Evolutionary conservation across 2,329 filamentous ascomycete species (phyloP).

Genomic region (Paecilomyces formosus): DNA sequence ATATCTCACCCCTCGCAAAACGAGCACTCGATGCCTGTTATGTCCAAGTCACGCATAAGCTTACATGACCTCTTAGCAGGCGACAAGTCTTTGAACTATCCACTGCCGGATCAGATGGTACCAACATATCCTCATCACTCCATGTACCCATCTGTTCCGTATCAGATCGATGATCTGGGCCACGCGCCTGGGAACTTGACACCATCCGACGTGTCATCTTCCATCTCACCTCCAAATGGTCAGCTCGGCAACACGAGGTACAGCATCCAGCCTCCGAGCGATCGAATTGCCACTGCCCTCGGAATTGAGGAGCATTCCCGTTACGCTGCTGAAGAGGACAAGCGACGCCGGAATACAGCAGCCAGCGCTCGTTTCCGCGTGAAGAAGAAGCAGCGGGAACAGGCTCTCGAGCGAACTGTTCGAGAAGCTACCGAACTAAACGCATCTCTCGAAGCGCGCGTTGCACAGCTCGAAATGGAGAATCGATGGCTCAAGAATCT

Average conservation of each 20-base stretch:
- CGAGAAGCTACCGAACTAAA: constrained; percentile 81
- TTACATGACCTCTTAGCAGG: constrained; percentile 19
- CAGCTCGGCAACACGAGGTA: constrained; percentile 33
- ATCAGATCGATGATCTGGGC: constrained; percentile 28
- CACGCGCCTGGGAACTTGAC: constrained; percentile 28
- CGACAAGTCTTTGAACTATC: constrained; percentile 32
- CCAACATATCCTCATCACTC: constrained; percentile 27
- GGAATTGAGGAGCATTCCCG: constrained; percentile 47
- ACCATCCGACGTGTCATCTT: constrained; percentile 36
- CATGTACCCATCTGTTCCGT: constrained; percentile 31
- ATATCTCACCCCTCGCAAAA: neutral
- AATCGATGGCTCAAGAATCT: constrained; percentile 76
- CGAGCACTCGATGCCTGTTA: neutral
- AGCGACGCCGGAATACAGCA: constrained; percentile 81
- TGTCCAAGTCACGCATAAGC: constrained; percentile 5
- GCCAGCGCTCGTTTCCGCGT: constrained; percentile 86
- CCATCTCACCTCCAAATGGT: constrained; percentile 33
- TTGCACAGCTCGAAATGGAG: constrained; percentile 69
- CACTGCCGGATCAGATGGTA: constrained; percentile 30
- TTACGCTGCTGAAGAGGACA: constrained; percentile 79
- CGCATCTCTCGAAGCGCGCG: constrained; percentile 62
- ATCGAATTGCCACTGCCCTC: constrained; percentile 39
- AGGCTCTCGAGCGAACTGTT: constrained; percentile 70
- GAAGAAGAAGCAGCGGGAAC: constrained; percentile 94
- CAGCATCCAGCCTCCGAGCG: constrained; percentile 30